Evolutionary conservation across 2,329 filamentous ascomycete genomes (phyloP).

Genomic region (Cryphonectria parasitica): DNA sequence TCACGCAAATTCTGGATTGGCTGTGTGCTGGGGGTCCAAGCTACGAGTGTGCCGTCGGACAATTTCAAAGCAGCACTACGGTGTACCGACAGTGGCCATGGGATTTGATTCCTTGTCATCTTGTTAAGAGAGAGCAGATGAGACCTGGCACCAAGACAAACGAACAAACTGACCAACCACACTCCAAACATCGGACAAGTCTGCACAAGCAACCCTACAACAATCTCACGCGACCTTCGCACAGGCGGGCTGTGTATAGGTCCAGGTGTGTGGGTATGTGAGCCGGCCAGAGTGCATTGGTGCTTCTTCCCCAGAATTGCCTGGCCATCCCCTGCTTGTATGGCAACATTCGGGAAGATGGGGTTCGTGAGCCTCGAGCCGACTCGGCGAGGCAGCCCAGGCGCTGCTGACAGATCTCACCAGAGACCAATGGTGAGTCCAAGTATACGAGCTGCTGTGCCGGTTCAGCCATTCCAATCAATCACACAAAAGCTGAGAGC

Average conservation of each 20-base stretch:
- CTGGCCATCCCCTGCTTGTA: constrained; percentile 11
- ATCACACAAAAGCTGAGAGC: constrained; percentile 13
- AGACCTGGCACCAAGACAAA: neutral
- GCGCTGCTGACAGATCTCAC: neutral
- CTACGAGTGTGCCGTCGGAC: neutral
- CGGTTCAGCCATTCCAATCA: neutral
- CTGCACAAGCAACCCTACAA: neutral
- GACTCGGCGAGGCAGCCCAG: neutral
- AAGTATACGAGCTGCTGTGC: neutral
- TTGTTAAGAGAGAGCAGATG: neutral
- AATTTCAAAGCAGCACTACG: constrained; percentile 1
- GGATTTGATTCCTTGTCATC: neutral
- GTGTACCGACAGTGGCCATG: constrained; percentile 12
- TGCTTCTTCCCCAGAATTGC: constrained; percentile 1
- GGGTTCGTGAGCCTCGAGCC: constrained; percentile 8
- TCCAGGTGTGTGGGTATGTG: neutral
- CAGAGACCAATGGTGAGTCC: neutral
- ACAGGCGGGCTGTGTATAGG: neutral
- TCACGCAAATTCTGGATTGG: neutral
- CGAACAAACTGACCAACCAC: neutral
- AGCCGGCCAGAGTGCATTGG: neutral
- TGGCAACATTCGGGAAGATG: constrained; percentile 16
- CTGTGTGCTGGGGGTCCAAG: neutral
- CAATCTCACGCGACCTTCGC: neutral
- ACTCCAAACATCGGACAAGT: neutral